Percentiles rank a stretch among this genome's conserved stretches.
Conservation (phyloP, 2,329 filamentous ascomycete genomes). For the Massarina eburnea region DNA sequence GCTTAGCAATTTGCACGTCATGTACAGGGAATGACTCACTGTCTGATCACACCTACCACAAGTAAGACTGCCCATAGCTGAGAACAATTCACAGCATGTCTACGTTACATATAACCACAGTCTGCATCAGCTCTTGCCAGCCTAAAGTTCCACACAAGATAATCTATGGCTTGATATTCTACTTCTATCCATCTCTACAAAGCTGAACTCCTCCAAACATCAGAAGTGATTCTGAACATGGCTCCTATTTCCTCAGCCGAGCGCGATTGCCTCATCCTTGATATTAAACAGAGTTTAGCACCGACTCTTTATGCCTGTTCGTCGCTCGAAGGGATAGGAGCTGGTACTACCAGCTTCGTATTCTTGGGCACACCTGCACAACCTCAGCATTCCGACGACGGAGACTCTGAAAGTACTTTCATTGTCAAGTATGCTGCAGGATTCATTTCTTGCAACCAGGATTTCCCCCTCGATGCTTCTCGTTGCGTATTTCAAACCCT, state of each 20-base stretch:
- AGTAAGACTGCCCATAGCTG: no score
- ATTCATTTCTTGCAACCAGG: constrained; percentile 1
- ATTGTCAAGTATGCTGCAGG: constrained; percentile 9
- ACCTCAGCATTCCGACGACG: neutral
- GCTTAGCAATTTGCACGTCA: neutral
- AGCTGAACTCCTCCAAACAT: neutral
- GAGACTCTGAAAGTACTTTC: neutral
- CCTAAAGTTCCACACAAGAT: no score
- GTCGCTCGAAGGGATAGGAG: constrained; percentile 1
- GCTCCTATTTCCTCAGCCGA: neutral
- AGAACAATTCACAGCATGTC: no score
- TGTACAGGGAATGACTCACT: neutral
- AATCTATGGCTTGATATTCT: no score
- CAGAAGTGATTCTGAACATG: neutral
- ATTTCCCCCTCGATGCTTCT: constrained; percentile 5
- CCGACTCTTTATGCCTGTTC: constrained; percentile 7
- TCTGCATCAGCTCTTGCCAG: no score
- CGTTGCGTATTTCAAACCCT: constrained; percentile 1
- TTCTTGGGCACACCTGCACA: constrained; percentile 1
- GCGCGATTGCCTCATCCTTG: neutral
- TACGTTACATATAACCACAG: neutral
- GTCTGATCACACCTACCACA: neutral
- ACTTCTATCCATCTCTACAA: no score
- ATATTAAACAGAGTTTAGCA: neutral
- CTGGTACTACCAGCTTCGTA: constrained; percentile 11